Conservation (phyloP, 768 basidiomycete species). For the Clitopilus hobsonii region DNA sequence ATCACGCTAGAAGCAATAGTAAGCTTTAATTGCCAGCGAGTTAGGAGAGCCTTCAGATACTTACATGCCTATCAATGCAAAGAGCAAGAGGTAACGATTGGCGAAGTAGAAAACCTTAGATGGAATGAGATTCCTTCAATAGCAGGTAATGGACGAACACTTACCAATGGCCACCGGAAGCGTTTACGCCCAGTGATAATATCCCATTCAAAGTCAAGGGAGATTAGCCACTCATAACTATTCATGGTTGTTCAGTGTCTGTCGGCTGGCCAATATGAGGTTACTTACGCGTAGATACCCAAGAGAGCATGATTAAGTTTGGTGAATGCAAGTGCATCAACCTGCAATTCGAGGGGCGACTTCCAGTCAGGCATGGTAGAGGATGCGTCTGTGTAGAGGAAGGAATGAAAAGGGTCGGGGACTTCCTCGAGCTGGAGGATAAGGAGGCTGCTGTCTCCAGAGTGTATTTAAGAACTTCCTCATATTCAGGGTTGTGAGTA, state of each 20-base stretch:
- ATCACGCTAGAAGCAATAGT: slow-evolving; percentile 34
- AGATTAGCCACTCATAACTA: slow-evolving; percentile 63
- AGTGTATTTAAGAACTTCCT: not conserved
- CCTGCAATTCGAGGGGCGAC: slow-evolving; percentile 38
- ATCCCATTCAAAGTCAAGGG: slow-evolving; percentile 61
- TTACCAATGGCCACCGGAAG: slow-evolving; percentile 70
- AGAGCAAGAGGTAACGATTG: slow-evolving; percentile 60
- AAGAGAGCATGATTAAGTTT: slow-evolving; percentile 56
- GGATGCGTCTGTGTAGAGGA: slow-evolving; percentile 2
- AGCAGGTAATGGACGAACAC: slow-evolving; percentile 6
- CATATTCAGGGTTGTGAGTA: not conserved
- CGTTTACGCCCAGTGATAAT: slow-evolving; percentile 49
- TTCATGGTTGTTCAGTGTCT: not conserved
- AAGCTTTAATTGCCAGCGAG: not conserved
- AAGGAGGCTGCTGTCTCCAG: not conserved
- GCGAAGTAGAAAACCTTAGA: slow-evolving; percentile 61
- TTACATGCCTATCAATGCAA: slow-evolving; percentile 66
- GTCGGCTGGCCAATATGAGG: not conserved
- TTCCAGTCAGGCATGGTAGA: slow-evolving; percentile 51
- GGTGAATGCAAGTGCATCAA: slow-evolving; percentile 39
- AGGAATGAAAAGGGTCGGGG: slow-evolving; percentile 1
- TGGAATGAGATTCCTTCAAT: not conserved
- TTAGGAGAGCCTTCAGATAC: slow-evolving; percentile 15
- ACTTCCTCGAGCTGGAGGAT: not conserved
- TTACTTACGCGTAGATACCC: slow-evolving; percentile 49